phyloP scores from a whole-genome alignment of 2,329 filamentous ascomycete species.

The Mycocentrospora acerina region DNA sequence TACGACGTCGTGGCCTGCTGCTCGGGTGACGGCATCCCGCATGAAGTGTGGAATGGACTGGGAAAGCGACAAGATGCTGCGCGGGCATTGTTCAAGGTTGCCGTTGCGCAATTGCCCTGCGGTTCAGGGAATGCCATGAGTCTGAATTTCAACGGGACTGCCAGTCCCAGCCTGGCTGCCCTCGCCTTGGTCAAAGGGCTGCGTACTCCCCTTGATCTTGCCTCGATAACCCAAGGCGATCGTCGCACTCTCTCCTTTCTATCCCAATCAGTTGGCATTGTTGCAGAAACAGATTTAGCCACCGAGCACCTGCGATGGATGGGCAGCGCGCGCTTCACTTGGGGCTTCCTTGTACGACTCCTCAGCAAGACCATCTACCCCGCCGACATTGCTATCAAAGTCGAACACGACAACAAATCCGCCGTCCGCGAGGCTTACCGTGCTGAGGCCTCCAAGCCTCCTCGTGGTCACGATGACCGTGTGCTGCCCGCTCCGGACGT shows the following conservation, averaged over 20 bases:
- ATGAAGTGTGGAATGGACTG: conserved; percentile 94
- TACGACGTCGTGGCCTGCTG: conserved; percentile 87
- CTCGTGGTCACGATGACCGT: conserved; percentile 24
- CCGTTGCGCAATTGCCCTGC: conserved; percentile 85
- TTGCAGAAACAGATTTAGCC: conserved; percentile 85
- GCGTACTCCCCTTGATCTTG: conserved; percentile 79
- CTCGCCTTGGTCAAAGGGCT: conserved; percentile 85
- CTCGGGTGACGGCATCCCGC: conserved; percentile 87
- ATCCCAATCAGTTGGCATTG: conserved; percentile 84
- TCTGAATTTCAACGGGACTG: conserved; percentile 82
- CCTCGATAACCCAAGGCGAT: conserved; percentile 82
- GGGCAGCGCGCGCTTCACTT: conserved; percentile 81
- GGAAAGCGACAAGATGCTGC: conserved; percentile 73
- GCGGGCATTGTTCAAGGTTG: conserved; percentile 72
- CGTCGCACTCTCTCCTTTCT: conserved; percentile 80
- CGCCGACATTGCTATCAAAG: conserved; percentile 82
- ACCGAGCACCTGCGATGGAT: conserved; percentile 95
- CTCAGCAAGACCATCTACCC: conserved; percentile 79
- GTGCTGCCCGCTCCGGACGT: conserved; percentile 17
- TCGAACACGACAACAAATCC: conserved; percentile 75
- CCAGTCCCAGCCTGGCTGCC: conserved; percentile 72
- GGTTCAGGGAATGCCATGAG: conserved; percentile 94
- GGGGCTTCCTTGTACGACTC: conserved; percentile 77
- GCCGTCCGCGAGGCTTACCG: conserved; percentile 73
- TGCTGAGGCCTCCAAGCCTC: conserved; percentile 27